phyloP scores from a whole-genome alignment of 2,329 filamentous ascomycete species.

The Drechslera avenae region DNA sequence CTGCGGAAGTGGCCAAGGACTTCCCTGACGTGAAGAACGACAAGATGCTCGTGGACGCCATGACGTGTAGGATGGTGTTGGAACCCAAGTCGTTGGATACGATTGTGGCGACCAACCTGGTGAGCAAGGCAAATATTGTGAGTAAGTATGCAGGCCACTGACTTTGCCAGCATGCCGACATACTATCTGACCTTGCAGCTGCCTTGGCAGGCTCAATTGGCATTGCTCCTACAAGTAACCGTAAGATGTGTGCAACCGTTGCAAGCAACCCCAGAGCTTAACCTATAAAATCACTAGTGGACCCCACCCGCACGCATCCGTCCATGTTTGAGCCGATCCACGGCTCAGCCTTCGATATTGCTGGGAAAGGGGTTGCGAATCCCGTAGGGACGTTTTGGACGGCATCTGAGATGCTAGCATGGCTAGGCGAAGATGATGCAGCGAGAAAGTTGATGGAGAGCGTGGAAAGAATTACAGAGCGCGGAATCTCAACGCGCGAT shows the following conservation, averaged over 20 bases:
- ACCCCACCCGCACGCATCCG: slow-evolving; percentile 65
- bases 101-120: slow-evolving; percentile 66
- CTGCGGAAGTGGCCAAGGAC: slow-evolving; percentile 59
- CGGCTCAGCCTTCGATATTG: slow-evolving; percentile 64
- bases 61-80: slow-evolving; percentile 68
- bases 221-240: slow-evolving; percentile 72
- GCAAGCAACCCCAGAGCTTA: background rate
- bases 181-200: slow-evolving; percentile 72
- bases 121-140: slow-evolving; percentile 12
- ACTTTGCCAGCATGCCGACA: slow-evolving; percentile 59
- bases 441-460: slow-evolving; percentile 56
- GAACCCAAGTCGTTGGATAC: slow-evolving; percentile 66
- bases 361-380: slow-evolving; percentile 62
- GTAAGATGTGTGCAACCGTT: background rate
- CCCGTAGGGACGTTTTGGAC: slow-evolving; percentile 66
- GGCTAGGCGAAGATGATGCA: slow-evolving; percentile 62
- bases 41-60: slow-evolving; percentile 71
- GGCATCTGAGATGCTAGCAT: slow-evolving; percentile 62
- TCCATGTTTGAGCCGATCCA: slow-evolving; percentile 68
- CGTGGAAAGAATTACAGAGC: slow-evolving; percentile 60
- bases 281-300: slow-evolving; percentile 48
- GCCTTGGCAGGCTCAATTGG: slow-evolving; percentile 73
- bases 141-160: background rate
- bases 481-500: slow-evolving; percentile 59
- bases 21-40: slow-evolving; percentile 66